Base-by-base conservation (phyloP, 2,329 filamentous ascomycete genomes). In the Hypoxylon sp. region DNA sequence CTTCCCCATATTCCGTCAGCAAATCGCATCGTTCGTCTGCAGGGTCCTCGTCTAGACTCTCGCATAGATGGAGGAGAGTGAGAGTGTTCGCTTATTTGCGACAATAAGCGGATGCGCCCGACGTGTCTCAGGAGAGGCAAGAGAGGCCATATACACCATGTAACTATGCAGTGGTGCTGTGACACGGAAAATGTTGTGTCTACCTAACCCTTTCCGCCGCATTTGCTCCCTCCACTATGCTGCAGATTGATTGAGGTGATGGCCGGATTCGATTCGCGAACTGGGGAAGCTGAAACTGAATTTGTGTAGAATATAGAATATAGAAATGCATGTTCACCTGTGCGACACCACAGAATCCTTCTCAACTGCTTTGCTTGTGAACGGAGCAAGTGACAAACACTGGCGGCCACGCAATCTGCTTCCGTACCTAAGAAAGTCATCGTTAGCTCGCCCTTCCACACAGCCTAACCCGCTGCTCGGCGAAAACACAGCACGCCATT, bases 1-100 rank as follows among this genome's bases (percentile, higher is more conserved):
- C n/a, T 66, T 58, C 61, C 46, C 61, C 58, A 63, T 58, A 51
- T 33, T 54, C 20, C 5, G 25, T 57, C n/a, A 56, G 61, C 53
- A 51, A 70, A 61, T 61, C 25, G 53, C 35, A 61, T 50, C 2
- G 6, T 31, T 61, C 25, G 35, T 44, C 57, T 57, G 62, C 49
- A 42, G 49, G 30, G 53, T 50, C 44, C 44, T 46, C 54, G 27
- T 46, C 42, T 57, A 57, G 42, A 48, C 13, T n/a, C 46, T 30
- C 22, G 17, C 3, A 40, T 14, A 20, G 17, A 35, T 30, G 60
- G 60, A 17, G 33, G 30, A n/a, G n/a, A n/a, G n/a, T n/a, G 17
- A 6, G 13, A 13, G 44, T 49, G 4, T 48, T 25, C 11, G 35
- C 48, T 37, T 30, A 20, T 42, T 30, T 27, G 42, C 30, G 49